Evolutionary conservation across 169 alveolate genomes (phyloP), one percentile per base, ranked within the genome.

Genomic region (Plasmodium adleri): DNA sequence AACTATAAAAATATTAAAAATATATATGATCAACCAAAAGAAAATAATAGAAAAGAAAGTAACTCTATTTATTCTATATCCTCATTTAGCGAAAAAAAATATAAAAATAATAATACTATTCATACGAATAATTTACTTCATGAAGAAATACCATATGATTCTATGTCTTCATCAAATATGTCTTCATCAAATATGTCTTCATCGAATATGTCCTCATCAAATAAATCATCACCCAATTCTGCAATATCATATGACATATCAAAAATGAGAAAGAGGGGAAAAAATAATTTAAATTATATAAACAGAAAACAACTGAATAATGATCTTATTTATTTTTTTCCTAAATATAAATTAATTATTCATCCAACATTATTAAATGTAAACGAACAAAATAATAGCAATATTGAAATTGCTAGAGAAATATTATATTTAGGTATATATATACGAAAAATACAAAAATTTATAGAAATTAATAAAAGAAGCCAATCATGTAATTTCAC

Each of bases 381-480:
- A 15, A 70, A 60, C 7, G 74, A 83, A 17, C 32, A 72, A 20
- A 83, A 68, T 28, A 83, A 72, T n/a, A 68, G 85, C 47, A 72
- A 83, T 59, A 43, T 83, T 49, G 83, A 83, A 83, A 83, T 83
- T 7, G 56, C 72, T 3, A 83, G 22, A 17, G 91, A 83, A 56
- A 83, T 83, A 15, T 15, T 83, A 28, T 26, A 83, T 49, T 49
- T 83, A 43, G 91, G 91, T 9, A 68, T 83, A 26, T 83, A 43
- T 60, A 24, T 83, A 83, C 39, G 91, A n/a, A 58, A 52, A 45
- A 83, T 83, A 15, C 85, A 83, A 58, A 68, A 72, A 20, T 83
- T 83, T 60, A 58, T 83, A 0, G 91, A 83, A 68, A 83, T 83
- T 45, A 83, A 83, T 32, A 83, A 83, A 68, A 68, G 91, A 43